Base-by-base conservation (phyloP, 768 basidiomycete species). In the Chiua virens region DNA sequence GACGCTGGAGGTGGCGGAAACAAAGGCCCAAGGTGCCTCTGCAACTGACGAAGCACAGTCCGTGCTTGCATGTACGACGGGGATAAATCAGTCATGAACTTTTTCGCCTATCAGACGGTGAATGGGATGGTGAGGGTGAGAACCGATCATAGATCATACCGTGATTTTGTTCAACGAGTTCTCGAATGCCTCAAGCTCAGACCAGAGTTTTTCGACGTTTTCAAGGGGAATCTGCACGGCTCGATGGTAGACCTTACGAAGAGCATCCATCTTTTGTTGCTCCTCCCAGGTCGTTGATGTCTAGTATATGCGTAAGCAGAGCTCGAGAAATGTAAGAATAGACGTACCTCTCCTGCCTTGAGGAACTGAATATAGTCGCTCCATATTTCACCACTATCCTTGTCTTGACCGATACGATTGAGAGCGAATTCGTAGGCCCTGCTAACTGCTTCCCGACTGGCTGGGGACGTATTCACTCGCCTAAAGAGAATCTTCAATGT, bases 41-140 rank as follows among this genome's bases (percentile, higher is more conserved):
- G 81, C 18, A 99, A 75, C 61, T 93, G 88, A 49, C 90, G 88
- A 27, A 95, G 81, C 1, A 88, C 86, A 0, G 89, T 87, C 14
- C 94, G 86, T 0, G 97, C 96, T 63, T 96, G 94, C 90, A 98
- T 95, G 66, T 98, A 89, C 3, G 87, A 82, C 7, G 93, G 90
- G 3, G 90, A 89, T n/a, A 92, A 79, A 70, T 98, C 95, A 49
- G 83, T 78, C 74, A 98, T 85, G 71, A 98, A 95, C 65, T 98
- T 97, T 70, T 98, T 98, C 14, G 96, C 94, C 86, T 87, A 56
- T 2, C 20, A 4, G 6, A 15, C 32, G 5, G 30, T 72, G 21
- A 68, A 56, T 36, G 23, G 22, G 45, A 23, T 23, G 25, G 18
- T 5, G 37, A 28, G 9, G 9, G 9, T 10, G 2, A 10, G 7